These are phyloP conservation scores for Fibroporia radiculosa DNA, from an alignment of 768 basidiomycete species.

Conservation along the genomic window DNA sequence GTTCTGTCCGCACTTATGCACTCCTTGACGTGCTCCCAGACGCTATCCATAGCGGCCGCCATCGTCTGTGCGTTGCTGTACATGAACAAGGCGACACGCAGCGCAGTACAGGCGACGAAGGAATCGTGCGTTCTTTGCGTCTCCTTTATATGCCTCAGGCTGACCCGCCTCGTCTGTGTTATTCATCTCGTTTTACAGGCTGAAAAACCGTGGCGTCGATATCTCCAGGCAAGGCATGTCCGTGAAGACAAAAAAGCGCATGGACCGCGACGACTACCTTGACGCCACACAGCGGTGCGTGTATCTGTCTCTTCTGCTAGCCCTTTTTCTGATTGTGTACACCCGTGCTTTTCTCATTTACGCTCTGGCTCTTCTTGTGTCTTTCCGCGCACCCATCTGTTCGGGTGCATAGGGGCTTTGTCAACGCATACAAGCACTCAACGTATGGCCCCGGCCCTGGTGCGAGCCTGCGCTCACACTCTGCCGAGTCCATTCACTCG, in stretches of 20 bases:
- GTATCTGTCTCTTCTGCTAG: slow-evolving; percentile 6
- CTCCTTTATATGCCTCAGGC: background rate
- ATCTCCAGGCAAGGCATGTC: slow-evolving; percentile 56
- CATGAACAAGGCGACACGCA: slow-evolving; percentile 30
- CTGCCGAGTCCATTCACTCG: background rate
- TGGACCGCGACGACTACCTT: slow-evolving; percentile 57
- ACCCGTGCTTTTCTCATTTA: background rate
- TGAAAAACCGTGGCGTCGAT: slow-evolving; percentile 49
- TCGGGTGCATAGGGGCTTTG: slow-evolving; percentile 33
- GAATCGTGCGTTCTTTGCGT: slow-evolving; percentile 39
- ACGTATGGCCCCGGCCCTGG: slow-evolving; percentile 26
- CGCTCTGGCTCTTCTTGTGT: background rate
- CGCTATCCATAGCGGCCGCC: slow-evolving; percentile 38
- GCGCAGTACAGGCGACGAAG: slow-evolving; percentile 42
- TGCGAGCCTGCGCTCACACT: slow-evolving; percentile 3
- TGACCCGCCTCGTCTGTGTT: background rate
- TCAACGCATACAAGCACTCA: slow-evolving; percentile 43
- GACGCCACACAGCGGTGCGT: slow-evolving; percentile 66
- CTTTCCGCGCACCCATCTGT: background rate
- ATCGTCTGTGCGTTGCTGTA: slow-evolving; percentile 36
- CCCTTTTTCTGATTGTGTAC: background rate
- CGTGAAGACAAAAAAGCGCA: slow-evolving; percentile 52
- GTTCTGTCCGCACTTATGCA: background rate
- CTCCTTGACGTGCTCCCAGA: slow-evolving; percentile 26
- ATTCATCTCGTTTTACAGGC: slow-evolving; percentile 25